phyloP scores from a whole-genome alignment of 768 basidiomycete genomes.

The Mycena polygramma region DNA sequence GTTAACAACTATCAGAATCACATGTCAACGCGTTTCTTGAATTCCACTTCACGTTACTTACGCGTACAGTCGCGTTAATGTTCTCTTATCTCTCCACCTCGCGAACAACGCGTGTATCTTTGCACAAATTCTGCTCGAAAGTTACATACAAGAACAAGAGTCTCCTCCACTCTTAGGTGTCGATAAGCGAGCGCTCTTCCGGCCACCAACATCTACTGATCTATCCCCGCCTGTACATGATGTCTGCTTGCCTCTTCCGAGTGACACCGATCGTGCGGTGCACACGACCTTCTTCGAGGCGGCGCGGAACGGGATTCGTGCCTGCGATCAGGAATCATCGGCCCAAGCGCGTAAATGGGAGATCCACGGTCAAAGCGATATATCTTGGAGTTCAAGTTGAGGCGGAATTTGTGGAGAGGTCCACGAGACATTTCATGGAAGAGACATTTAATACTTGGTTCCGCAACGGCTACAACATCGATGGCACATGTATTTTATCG shows the following conservation, averaged over 20 bases:
- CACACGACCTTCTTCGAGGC: conserved; percentile 1
- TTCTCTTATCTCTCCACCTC: conserved; percentile 7
- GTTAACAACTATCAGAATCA: conserved; percentile 3
- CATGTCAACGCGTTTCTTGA: conserved; percentile 14
- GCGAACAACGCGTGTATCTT: conserved; percentile 5
- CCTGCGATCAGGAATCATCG: conserved; percentile 16
- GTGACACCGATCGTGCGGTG: conserved; percentile 4
- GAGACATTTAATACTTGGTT: background rate
- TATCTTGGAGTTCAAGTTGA: background rate
- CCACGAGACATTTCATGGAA: background rate
- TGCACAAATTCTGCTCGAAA: background rate
- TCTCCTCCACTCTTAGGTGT: conserved; percentile 1
- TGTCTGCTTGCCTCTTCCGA: conserved; percentile 1
- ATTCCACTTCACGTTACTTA: conserved; percentile 2
- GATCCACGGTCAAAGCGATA: conserved; percentile 3
- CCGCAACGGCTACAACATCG: background rate
- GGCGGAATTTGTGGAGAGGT: background rate
- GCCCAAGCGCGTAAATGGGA: conserved; percentile 9
- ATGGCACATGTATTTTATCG: conserved; percentile 17
- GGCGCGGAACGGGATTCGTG: background rate
- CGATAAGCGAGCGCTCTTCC: background rate
- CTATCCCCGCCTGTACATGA: conserved; percentile 7
- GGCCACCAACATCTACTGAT: background rate
- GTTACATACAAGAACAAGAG: conserved; percentile 6
- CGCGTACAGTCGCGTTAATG: background rate